A percentile compares a stretch with the other conserved stretches of the same genome.
phyloP scores from a whole-genome alignment of 805 yeast species.

The Ogataea paradorogensis region DNA sequence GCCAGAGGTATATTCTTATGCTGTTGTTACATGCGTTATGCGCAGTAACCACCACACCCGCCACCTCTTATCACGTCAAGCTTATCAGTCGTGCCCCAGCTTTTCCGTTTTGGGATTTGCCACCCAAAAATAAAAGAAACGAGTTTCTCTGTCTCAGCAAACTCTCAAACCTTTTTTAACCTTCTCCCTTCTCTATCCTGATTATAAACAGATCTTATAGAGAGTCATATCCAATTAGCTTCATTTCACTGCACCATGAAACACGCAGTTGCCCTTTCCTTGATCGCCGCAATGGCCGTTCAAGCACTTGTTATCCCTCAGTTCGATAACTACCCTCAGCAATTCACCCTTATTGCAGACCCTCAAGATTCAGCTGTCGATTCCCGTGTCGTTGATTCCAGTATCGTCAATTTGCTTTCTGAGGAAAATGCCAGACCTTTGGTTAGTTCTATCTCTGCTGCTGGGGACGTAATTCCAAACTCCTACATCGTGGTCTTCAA shows the following conservation, averaged over 20 bases:
- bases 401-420: constrained; percentile 13
- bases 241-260: constrained; percentile 7
- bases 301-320: constrained; percentile 62
- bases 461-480: constrained; percentile 55
- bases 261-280: constrained; percentile 27
- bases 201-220: background rate
- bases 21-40: no score
- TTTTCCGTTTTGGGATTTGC: constrained; percentile 11
- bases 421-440: constrained; percentile 43
- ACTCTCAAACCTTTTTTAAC: background rate
- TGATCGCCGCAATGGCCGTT: constrained; percentile 33
- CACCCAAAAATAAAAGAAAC: constrained; percentile 11
- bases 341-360: constrained; percentile 15
- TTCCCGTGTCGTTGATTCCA: no score
- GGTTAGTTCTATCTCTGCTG: constrained; percentile 41
- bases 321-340: constrained; percentile 21
- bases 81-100: constrained; percentile 14
- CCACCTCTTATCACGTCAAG: constrained; percentile 11
- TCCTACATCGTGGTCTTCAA: constrained; percentile 87
- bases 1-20: no score
- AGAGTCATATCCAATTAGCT: constrained; percentile 4
- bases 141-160: constrained; percentile 4
- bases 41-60: background rate
- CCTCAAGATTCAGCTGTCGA: no score
- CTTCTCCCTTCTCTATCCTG: constrained; percentile 1